Base-by-base conservation (phyloP, 2,329 filamentous ascomycete species). In the Blastomyces emzantsi region DNA sequence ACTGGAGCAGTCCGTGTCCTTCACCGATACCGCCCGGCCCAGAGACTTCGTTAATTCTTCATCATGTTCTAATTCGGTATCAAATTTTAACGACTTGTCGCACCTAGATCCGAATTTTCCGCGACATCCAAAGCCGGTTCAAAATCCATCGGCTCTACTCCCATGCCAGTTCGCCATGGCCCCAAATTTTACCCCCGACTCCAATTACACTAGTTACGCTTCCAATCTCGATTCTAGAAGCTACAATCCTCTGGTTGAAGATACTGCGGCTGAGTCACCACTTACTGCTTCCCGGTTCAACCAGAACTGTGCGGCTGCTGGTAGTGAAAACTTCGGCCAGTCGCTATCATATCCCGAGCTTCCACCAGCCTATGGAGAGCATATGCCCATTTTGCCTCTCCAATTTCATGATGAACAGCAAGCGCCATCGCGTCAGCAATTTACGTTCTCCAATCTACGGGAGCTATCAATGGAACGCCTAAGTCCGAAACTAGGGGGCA, bases 401-500 rank as follows among this genome's bases (percentile, higher is more conserved):
- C 25, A 33, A 60, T 57, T 57, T 17, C 28, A 33, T 39, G 36
- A 28, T 33, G 58, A 22, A n/a, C 41, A 33, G 43, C 43, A 19
- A 36, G 2, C 43, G 15, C 43, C 19, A 43, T 33, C 41, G 15
- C 43, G 28, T 4, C 58, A 33, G 19, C 28, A 54, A 3, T 33
- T 62, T 30, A 22, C 60, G 22, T 55, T 62, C 22, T 54, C 47
- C 45, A 41, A 41, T 33, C 3, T 11, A 30, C 30, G 19, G 22
- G 47, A 33, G 17, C 47, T 15, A 28, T 41, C 22, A 49, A 62
- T 36, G 33, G 28, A 41, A 13, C 49, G 52, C 19, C 13, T 51
- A 36, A n/a, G 22, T 55, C 33, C 39, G 39, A 56, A 52, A 11
- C 52, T 54, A 7, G 54, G 57, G 52, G 64, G 63, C 49, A 61